phyloP scores from a whole-genome alignment of 1,139 yeast species.

The Debaryomyces nepalensis region DNA sequence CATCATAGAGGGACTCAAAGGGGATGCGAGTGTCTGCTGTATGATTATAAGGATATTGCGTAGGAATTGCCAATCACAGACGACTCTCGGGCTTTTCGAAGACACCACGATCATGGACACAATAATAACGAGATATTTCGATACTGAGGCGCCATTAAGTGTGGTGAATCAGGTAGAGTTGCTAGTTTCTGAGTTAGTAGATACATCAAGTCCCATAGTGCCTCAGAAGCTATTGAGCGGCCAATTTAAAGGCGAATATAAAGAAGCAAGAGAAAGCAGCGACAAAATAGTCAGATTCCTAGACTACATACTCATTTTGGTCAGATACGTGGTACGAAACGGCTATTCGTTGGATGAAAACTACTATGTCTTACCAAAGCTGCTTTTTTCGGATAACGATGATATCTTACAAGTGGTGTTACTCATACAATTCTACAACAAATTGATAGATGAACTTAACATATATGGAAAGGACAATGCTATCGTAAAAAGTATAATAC shows the following conservation, averaged over 20 bases:
- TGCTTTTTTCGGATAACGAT: constrained; percentile 17
- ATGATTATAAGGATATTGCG: constrained; percentile 8
- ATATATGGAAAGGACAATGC: constrained; percentile 10
- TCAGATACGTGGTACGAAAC: constrained; percentile 20
- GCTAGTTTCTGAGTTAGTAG: constrained; percentile 17
- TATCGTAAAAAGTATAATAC: constrained; percentile 19
- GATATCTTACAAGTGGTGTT: constrained; percentile 35
- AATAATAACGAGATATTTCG: constrained; percentile 10
- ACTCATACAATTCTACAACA: constrained; percentile 34
- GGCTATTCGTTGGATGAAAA: no score
- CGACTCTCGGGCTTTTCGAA: constrained; percentile 13
- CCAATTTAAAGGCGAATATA: constrained; percentile 11
- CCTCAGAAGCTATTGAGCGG: constrained; percentile 15
- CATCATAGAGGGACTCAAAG: constrained; percentile 19
- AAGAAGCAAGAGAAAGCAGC: constrained; percentile 14
- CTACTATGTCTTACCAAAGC: background rate
- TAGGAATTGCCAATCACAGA: constrained; percentile 18
- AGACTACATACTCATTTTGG: constrained; percentile 26
- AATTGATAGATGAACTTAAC: constrained; percentile 20
- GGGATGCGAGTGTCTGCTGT: constrained; percentile 7
- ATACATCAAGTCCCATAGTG: constrained; percentile 7
- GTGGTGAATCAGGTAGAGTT: constrained; percentile 28
- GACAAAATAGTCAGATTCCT: constrained; percentile 27
- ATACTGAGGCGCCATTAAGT: constrained; percentile 17
- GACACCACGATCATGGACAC: constrained; percentile 7